Base-by-base conservation (phyloP, 1,284 basidiomycete species). In the Pseudozyma flocculosa region DNA sequence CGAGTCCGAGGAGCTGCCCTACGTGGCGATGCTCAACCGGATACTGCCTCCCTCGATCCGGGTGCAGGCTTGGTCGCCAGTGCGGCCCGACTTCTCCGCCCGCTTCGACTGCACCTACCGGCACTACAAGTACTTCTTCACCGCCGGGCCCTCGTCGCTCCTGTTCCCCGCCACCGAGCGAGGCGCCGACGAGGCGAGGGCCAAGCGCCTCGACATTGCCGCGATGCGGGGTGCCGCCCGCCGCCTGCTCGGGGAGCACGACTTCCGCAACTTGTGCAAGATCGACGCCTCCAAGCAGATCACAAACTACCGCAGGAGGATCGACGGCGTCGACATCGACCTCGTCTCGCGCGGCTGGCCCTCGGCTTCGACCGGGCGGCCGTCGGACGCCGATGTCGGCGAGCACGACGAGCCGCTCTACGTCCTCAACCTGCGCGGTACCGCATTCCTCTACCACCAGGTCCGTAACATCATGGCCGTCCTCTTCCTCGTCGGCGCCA, bases 81-180 rank as follows among this genome's bases (percentile, higher is more conserved):
- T 97, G n/a, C 77, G 84, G 0, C 75, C 83, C 7, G 78, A 80
- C 32, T 98, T 98, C 78, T 92, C 92, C 36, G 86, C 93, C 2
- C 86, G 94, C 2, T 94, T 90, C 80, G 88, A 87, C 21, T 97
- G 93, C 80, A 82, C 81, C 51, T 87, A 85, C 72, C 83, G 94
- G 32, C 94, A 98, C 78, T 99, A 98, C 85, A 96, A 96, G 78
- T 99, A 98, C 80, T 94, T 96, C 78, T 98, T 78, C 61, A 57
- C 67, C 17, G 43, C 52, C 11, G 75, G 75, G 4, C 61, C 70
- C 3, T 71, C 74, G 0, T 8, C 29, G 1, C 9, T 53, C 18
- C 56, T 76, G 23, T 57, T 43, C 17, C 39, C 50, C 4, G 30
- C 46, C 2, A 1, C 32, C n/a, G n/a, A 19, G 2, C 8, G 17